phyloP scores from a whole-genome alignment of 1,139 yeast genomes.

The Hansenula sp. region DNA sequence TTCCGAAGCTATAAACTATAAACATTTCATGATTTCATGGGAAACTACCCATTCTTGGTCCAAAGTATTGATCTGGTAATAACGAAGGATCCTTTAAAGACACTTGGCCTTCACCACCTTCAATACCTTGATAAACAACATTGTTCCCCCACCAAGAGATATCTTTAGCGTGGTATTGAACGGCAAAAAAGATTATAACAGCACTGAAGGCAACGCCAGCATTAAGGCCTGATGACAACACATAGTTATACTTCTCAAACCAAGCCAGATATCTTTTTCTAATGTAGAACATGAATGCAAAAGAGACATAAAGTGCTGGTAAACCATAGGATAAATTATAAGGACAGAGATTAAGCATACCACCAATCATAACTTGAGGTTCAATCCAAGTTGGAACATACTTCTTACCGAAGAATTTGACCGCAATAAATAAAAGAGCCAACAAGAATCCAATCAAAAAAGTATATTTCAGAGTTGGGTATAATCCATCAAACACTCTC shows the following conservation, averaged over 20 bases:
- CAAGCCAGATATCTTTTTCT: slow-evolving; percentile 45
- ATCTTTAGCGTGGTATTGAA: slow-evolving; percentile 38
- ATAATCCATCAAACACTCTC: slow-evolving; percentile 46
- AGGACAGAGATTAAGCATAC: slow-evolving; percentile 39
- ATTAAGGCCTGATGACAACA: slow-evolving; percentile 50
- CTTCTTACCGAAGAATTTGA: slow-evolving; percentile 37
- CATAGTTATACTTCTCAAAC: slow-evolving; percentile 68
- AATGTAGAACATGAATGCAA: slow-evolving; percentile 49
- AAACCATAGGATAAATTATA: slow-evolving; percentile 52
- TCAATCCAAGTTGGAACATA: slow-evolving; percentile 34
- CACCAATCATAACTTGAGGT: slow-evolving; percentile 46
- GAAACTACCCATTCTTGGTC: slow-evolving; percentile 36
- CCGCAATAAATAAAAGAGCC: slow-evolving; percentile 39
- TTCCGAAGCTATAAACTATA: no score
- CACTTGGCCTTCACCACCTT: slow-evolving; percentile 34
- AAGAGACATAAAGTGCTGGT: slow-evolving; percentile 46
- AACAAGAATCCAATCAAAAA: slow-evolving; percentile 51
- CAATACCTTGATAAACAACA: slow-evolving; percentile 39
- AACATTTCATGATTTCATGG: slow-evolving; percentile 23
- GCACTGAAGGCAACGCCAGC: slow-evolving; percentile 62
- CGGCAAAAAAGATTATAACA: slow-evolving; percentile 50
- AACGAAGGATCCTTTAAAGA: slow-evolving; percentile 20
- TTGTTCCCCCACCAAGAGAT: slow-evolving; percentile 61
- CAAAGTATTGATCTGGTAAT: slow-evolving; percentile 43
- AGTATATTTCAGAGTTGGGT: slow-evolving; percentile 46